These are phyloP conservation scores for Trichoderma sp. DNA, from an alignment of 2,329 filamentous ascomycete genomes.

Conservation along the genomic window DNA sequence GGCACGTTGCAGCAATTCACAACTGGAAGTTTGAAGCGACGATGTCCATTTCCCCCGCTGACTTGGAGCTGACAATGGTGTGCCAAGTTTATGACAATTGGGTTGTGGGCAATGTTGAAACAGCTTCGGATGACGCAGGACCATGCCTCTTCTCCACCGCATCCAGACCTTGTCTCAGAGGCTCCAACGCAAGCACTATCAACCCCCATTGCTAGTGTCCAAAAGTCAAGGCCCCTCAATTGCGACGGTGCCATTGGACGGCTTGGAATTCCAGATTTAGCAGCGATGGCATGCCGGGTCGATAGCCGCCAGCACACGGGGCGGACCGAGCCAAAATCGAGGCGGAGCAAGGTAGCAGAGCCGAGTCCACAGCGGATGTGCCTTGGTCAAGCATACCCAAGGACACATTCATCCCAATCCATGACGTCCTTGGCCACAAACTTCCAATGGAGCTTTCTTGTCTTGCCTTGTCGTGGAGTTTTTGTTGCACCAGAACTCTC, in stretches of 20 bases:
- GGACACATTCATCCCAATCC: neutral
- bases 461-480: neutral
- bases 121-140: constrained; percentile 2
- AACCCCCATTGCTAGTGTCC: neutral
- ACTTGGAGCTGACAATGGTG: neutral
- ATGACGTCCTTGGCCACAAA: neutral
- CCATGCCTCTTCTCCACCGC: neutral
- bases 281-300: neutral
- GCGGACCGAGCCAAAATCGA: constrained; percentile 4
- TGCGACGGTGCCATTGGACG: neutral
- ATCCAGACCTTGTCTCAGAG: neutral
- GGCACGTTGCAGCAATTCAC: neutral
- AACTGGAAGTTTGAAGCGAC: neutral
- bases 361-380: neutral
- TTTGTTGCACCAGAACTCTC: neutral
- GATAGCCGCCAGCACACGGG: neutral
- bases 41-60: neutral
- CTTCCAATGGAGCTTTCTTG: neutral
- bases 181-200: neutral
- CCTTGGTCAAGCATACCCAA: neutral
- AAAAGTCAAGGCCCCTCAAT: neutral
- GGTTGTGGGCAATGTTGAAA: neutral
- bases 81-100: neutral
- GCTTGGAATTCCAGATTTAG: neutral
- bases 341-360: neutral